A percentile compares a stretch with the other conserved stretches of the same genome.
Evolutionary conservation across 1,284 basidiomycete genomes (phyloP).

Genomic region (Ceratobasidium sp.): DNA sequence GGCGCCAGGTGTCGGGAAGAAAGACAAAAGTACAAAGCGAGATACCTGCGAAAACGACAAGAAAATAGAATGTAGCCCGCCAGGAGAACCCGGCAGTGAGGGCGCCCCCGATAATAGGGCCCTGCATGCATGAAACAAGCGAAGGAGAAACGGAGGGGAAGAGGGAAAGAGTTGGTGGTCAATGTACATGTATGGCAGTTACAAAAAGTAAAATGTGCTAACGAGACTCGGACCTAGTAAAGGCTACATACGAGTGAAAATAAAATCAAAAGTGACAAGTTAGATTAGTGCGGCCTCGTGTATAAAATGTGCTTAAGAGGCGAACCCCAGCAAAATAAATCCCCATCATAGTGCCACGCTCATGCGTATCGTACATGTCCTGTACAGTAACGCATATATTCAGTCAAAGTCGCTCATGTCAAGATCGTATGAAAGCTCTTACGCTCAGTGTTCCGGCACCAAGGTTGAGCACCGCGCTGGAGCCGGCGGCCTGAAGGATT

Average conservation of each 20-base stretch:
- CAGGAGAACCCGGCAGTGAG: slow-evolving; percentile 74
- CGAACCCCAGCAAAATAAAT: slow-evolving; percentile 70
- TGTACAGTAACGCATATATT: slow-evolving; percentile 40
- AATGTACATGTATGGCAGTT: slow-evolving; percentile 22
- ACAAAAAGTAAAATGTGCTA: slow-evolving; percentile 44
- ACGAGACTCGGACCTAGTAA: slow-evolving; percentile 49
- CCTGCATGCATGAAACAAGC: slow-evolving; percentile 55
- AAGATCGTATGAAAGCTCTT: slow-evolving; percentile 7
- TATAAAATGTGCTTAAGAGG: slow-evolving; percentile 47
- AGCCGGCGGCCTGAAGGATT: slow-evolving; percentile 71
- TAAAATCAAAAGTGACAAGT: slow-evolving; percentile 8
- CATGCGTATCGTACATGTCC: slow-evolving; percentile 80
- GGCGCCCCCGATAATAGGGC: slow-evolving; percentile 73
- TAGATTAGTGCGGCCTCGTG: background rate
- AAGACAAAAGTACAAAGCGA: slow-evolving; percentile 67
- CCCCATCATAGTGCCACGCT: slow-evolving; percentile 82
- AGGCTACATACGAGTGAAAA: slow-evolving; percentile 33
- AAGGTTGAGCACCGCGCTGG: slow-evolving; percentile 76
- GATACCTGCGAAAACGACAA: slow-evolving; percentile 66
- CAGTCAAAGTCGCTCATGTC: background rate
- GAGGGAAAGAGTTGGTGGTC: background rate
- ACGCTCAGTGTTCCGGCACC: slow-evolving; percentile 79
- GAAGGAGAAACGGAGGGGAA: background rate
- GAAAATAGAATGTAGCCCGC: slow-evolving; percentile 84
- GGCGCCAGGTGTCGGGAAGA: slow-evolving; percentile 83